Percentiles rank a stretch among this genome's conserved stretches.
Conservation (phyloP, 1,284 basidiomycete species). For the Cutaneotrichosporon arboriforme region DNA sequence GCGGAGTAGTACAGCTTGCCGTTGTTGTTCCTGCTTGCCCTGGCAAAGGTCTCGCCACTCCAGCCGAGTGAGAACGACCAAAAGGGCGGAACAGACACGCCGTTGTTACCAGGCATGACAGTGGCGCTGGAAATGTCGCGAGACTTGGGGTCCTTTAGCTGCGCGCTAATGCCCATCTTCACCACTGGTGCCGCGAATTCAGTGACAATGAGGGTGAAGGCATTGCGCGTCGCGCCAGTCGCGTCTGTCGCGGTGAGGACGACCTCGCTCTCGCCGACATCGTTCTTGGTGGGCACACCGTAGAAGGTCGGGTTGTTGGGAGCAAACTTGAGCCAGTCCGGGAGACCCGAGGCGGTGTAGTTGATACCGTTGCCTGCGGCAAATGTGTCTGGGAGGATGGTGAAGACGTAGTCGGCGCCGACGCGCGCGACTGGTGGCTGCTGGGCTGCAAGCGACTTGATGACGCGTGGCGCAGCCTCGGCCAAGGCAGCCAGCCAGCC, state of each 20-base stretch:
- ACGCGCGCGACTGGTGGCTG: constrained; percentile 49
- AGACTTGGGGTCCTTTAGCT: constrained; percentile 38
- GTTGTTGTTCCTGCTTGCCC: constrained; percentile 18
- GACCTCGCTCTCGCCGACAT: constrained; percentile 34
- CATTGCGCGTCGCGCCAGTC: constrained; percentile 24
- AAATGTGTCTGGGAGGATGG: constrained; percentile 45
- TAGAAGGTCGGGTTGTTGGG: constrained; percentile 30
- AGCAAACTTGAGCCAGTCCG: constrained; percentile 50
- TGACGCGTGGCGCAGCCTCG: constrained; percentile 41
- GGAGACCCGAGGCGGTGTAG: constrained; percentile 47
- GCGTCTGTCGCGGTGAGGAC: constrained; percentile 38
- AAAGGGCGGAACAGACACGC: constrained; percentile 47
- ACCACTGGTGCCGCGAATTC: constrained; percentile 41
- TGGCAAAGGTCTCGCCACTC: constrained; percentile 44
- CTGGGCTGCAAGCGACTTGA: constrained; percentile 44
- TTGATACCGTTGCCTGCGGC: constrained; percentile 35
- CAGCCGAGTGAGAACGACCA: constrained; percentile 56
- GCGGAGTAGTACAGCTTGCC: constrained; percentile 46
- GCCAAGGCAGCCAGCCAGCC: constrained; percentile 2
- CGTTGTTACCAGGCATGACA: constrained; percentile 37
- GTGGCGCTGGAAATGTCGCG: constrained; percentile 40
- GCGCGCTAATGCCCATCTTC: constrained; percentile 39
- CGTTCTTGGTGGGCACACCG: constrained; percentile 32
- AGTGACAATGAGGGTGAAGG: constrained; percentile 47
- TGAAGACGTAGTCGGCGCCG: constrained; percentile 41